Conservation (phyloP, 768 basidiomycete genomes). For the Lentinula lateritia region DNA sequence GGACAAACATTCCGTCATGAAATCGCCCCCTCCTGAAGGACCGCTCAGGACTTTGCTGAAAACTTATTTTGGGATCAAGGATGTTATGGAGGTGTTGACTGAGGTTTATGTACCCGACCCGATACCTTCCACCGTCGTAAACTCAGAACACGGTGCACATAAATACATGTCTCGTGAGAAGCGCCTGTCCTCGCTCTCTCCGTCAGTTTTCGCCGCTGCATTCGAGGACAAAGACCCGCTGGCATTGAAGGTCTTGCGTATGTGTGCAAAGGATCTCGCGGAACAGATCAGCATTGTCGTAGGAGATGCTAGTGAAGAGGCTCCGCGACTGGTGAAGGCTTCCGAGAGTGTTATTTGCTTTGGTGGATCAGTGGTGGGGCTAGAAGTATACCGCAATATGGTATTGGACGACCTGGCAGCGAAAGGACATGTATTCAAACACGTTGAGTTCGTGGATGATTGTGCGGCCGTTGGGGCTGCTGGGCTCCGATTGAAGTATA, state of each 20-base stretch:
- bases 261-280: constrained; percentile 49
- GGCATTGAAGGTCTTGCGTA: constrained; percentile 53
- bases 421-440: constrained; percentile 57
- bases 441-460: constrained; percentile 66
- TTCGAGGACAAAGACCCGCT: constrained; percentile 64
- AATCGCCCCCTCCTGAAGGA: constrained; percentile 23
- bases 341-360: constrained; percentile 61
- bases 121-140: constrained; percentile 14
- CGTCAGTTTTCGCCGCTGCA: constrained; percentile 64
- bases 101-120: constrained; percentile 63
- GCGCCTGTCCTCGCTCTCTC: constrained; percentile 67
- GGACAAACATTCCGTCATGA: constrained; percentile 43
- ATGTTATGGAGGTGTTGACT: constrained; percentile 60
- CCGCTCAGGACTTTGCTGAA: constrained; percentile 44
- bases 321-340: constrained; percentile 40
- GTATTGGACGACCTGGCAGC: constrained; percentile 49
- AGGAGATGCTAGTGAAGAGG: constrained; percentile 25
- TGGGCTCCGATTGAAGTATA: constrained; percentile 35
- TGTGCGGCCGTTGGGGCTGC: constrained; percentile 61
- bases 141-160: constrained; percentile 18
- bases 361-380: constrained; percentile 72
- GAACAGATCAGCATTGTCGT: constrained; percentile 53
- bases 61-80: constrained; percentile 46
- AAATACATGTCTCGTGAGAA: constrained; percentile 52
- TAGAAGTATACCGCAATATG: constrained; percentile 53